A percentile compares a stretch with the other conserved stretches of the same genome.
Conservation (phyloP, 1,284 basidiomycete species). For the Sutorius eximius region DNA sequence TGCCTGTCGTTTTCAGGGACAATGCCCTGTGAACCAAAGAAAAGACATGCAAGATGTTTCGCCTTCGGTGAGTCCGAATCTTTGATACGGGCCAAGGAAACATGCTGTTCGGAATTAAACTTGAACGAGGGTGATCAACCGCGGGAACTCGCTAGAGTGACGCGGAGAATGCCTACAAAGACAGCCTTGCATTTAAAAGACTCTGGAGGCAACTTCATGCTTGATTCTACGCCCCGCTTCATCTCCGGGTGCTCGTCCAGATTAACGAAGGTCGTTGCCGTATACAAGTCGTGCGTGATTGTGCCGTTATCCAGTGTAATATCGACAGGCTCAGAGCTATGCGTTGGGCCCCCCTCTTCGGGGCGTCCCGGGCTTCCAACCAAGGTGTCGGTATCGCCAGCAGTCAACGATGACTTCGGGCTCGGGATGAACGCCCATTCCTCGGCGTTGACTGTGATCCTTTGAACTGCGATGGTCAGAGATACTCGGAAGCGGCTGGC, state of each 20-base stretch:
- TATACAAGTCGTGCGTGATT: slow-evolving; percentile 20
- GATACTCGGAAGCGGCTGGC: background rate
- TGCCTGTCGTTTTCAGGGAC: slow-evolving; percentile 5
- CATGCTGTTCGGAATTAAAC: slow-evolving; percentile 16
- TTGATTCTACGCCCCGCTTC: slow-evolving; percentile 8
- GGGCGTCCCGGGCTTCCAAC: background rate
- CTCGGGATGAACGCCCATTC: slow-evolving; percentile 13
- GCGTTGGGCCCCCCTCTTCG: background rate
- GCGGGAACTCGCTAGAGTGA: background rate
- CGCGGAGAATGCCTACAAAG: slow-evolving; percentile 7
- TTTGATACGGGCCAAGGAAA: background rate
- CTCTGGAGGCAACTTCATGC: slow-evolving; percentile 16
- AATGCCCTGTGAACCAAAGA: slow-evolving; percentile 14
- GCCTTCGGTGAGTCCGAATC: background rate
- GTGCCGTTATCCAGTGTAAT: background rate
- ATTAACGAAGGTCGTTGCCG: slow-evolving; percentile 7
- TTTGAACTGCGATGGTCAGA: slow-evolving; percentile 17
- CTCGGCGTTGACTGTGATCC: slow-evolving; percentile 8
- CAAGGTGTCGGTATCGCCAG: background rate
- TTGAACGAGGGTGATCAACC: slow-evolving; percentile 4
- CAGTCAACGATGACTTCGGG: background rate
- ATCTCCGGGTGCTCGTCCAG: slow-evolving; percentile 9
- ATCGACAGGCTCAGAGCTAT: background rate
- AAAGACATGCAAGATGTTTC: background rate
- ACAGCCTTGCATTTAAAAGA: slow-evolving; percentile 16